Evolutionary conservation across 352 stramenopile species (phyloP).

Genomic region (Phytopythium oedochilum): DNA sequence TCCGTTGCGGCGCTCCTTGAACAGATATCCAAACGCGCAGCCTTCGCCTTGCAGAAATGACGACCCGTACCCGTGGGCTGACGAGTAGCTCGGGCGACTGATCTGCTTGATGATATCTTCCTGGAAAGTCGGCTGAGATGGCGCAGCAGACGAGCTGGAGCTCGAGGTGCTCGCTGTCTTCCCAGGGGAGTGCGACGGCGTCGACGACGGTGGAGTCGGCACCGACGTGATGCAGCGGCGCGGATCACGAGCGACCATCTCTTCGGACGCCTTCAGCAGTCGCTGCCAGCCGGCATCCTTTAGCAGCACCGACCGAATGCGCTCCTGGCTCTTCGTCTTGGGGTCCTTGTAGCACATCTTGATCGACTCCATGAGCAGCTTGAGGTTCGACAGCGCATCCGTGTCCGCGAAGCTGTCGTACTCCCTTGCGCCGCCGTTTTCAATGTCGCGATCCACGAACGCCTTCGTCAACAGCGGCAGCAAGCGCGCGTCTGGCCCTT

Average conservation of each 20-base stretch:
- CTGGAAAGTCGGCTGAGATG: conserved; percentile 70
- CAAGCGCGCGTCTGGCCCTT: conserved; percentile 49
- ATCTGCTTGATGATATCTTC: conserved; percentile 88
- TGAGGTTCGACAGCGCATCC: conserved; percentile 74
- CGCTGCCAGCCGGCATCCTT: conserved; percentile 49
- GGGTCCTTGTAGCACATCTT: conserved; percentile 72
- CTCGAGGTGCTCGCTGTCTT: conserved; percentile 1
- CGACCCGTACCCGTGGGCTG: conserved; percentile 78
- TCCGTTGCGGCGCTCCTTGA: conserved; percentile 59
- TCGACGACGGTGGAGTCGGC: conserved; percentile 25
- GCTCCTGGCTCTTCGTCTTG: conserved; percentile 68
- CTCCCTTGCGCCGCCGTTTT: conserved; percentile 12
- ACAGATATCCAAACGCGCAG: conserved; percentile 82
- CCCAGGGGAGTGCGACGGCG: conserved; percentile 13
- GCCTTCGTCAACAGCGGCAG: conserved; percentile 53
- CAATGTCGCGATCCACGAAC: conserved; percentile 38
- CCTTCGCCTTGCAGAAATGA: conserved; percentile 81
- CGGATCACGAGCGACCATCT: conserved; percentile 39
- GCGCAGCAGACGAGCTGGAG: conserved; percentile 10
- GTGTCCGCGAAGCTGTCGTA: conserved; percentile 45
- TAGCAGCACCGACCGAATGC: conserved; percentile 49
- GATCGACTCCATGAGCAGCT: conserved; percentile 74
- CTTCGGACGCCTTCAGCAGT: conserved; percentile 48
- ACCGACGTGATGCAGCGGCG: conserved; percentile 54
- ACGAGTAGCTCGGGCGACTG: conserved; percentile 79